Evolutionary conservation across 139 green algal genomes (phyloP), one percentile per base, ranked within the genome.

Genomic region (Pleodorina starrii): DNA sequence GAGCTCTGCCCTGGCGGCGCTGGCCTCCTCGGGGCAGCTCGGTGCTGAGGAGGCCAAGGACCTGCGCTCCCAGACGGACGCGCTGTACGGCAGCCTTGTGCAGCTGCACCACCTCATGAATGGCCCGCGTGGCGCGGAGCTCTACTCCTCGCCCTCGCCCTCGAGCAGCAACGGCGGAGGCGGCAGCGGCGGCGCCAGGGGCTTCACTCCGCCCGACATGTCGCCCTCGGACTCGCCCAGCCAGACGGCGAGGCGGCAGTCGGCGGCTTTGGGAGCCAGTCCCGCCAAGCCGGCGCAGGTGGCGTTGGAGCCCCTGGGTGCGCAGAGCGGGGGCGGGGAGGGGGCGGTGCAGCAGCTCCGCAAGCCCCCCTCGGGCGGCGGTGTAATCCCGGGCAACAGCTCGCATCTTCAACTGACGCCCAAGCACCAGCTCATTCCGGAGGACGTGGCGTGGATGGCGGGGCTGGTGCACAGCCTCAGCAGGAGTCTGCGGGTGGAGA

Each of bases 101-200:
- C 85, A 91, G 80, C 90, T 93, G 79, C 79, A 93, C 46, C 0
- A 77, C 21, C 90, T 93, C 38, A 93, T 93, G 90, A 87, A 36
- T 25, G 81, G 90, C 0, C 90, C 90, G 9, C 76, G 66, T 25
- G 89, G 89, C 50, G 36, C 40, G 16, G 84, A 88, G 75, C 84
- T 92, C 9, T 50, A 29, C 7, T 48, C 75, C 0, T n/a, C 50
- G 14, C n/a, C n/a, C n/a, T 48, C 48, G 1, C 38, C 46, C 50
- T 50, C 48, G 29, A 36, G 12, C 35, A 3, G 40, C 27, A 0
- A 1, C 27, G 27, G 23, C 19, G 44, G 29, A 27, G 29, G 25
- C 43, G 51, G 51, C 77, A 17, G 35, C 16, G 4, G 46, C 76
- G 29, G 48, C n/a, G n/a, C 44, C 11, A 44, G 17, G 25, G 57